Base-by-base conservation (phyloP, 495 filamentous ascomycete genomes). In the Apiosordaria backusii region DNA sequence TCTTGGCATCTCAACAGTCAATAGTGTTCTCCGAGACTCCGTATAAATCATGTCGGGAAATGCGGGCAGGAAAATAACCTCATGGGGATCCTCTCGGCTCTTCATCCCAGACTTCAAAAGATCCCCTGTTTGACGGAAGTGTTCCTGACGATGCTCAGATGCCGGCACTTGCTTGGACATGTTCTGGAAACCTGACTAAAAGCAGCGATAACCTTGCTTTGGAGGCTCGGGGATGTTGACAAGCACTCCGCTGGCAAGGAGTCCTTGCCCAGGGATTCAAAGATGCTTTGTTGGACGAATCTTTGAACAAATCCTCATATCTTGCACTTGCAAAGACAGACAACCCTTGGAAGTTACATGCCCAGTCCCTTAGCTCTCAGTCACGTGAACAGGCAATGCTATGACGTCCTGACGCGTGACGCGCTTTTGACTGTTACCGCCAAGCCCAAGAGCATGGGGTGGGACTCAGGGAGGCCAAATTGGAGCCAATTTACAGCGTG, bases 381-480 rank as follows among this genome's bases (percentile, higher is more conserved):
- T 35, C 55, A 62, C 64, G 61, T 22, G 45, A 50, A 22, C 40
- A 19, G 52, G 22, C 58, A 22, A 50, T 68, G 67, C 67, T 68
- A 70, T 72, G 70, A 72, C 70, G 70, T 72, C 57, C 70, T 59
- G 68, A 68, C 65, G 66, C 70, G 70, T 67, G 67, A 66, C 70
- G 70, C 70, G 70, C 35, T 59, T 62, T 66, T 21, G 61, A 27
- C 60, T 57, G 57, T 64, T 54, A 27, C n/a, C 29, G 29, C 55
- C 55, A 13, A 22, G 40, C 19, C 61, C 55, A 60, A 50, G 45
- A 19, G 60, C 53, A 59, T 54, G 26, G 45, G 25, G 52, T n/a
- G 52, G 52, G 22, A 6, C 52, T 5, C 52, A 19, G 22, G 22
- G 22, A 21, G 52, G n/a, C 52, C 52, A 19, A 55, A 55, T 23